These are phyloP conservation scores for Penicillium corylophilum DNA, from an alignment of 2,329 filamentous ascomycete genomes.

Conservation along the genomic window DNA sequence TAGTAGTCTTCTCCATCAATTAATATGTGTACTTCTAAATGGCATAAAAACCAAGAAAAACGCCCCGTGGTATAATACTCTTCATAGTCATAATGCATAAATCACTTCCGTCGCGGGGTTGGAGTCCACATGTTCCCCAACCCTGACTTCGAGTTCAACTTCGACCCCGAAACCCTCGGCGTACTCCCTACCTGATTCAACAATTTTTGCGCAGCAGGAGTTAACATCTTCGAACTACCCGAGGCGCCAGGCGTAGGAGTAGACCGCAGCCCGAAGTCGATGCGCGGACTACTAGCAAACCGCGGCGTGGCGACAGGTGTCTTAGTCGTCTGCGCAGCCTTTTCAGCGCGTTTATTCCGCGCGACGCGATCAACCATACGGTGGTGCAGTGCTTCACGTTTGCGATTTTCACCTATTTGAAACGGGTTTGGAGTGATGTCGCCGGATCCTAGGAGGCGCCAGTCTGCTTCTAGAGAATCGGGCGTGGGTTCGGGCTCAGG, in stretches of 20 bases:
- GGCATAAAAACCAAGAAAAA: neutral
- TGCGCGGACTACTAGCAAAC: slow-evolving; percentile 41
- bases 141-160: slow-evolving; percentile 8
- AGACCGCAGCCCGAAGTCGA: slow-evolving; percentile 32
- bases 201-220: slow-evolving; percentile 46
- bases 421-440: slow-evolving; percentile 71
- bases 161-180: slow-evolving; percentile 21
- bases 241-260: slow-evolving; percentile 15
- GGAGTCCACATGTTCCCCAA: slow-evolving; percentile 22
- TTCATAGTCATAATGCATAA: slow-evolving; percentile 10
- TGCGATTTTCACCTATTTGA: slow-evolving; percentile 70
- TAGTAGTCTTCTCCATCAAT: neutral
- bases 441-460: slow-evolving; percentile 43
- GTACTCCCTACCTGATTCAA: slow-evolving; percentile 37
- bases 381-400: slow-evolving; percentile 77
- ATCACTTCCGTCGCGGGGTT: slow-evolving; percentile 18
- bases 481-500: slow-evolving; percentile 28
- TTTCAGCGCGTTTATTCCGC: slow-evolving; percentile 65
- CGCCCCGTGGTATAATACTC: slow-evolving; percentile 11
- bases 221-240: slow-evolving; percentile 35
- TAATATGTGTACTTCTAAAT: neutral
- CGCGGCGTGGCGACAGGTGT: slow-evolving; percentile 38
- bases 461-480: slow-evolving; percentile 17
- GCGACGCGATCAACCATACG: slow-evolving; percentile 82
- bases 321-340: slow-evolving; percentile 60